These are phyloP conservation scores for Asterionellopsis glacialis DNA, from an alignment of 108 stramenopile species.

Conservation along the genomic window DNA sequence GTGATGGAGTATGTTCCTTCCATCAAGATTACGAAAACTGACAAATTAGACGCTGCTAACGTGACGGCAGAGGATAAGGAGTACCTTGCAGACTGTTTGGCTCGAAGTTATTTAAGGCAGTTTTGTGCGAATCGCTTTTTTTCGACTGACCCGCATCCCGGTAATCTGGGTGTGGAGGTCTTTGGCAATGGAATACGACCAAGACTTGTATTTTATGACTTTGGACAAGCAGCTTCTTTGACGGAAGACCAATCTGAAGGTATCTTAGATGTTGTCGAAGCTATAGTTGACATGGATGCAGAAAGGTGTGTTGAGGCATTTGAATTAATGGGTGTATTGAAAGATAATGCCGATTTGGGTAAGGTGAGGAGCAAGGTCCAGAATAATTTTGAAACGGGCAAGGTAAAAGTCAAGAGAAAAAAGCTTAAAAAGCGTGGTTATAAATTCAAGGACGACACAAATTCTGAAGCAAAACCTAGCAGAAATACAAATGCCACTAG, in stretches of 20 bases:
- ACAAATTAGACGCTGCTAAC: conserved; percentile 53
- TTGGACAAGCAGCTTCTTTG: conserved; percentile 79
- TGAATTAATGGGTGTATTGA: conserved; percentile 73
- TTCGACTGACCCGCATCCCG: conserved; percentile 81
- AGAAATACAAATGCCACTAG: not conserved
- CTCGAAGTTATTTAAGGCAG: conserved; percentile 71
- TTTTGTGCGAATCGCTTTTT: conserved; percentile 82
- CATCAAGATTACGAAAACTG: conserved; percentile 68
- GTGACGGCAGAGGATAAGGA: conserved; percentile 60
- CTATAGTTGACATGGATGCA: conserved; percentile 76
- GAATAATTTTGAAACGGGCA: conserved; percentile 76
- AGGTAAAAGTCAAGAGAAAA: conserved; percentile 50
- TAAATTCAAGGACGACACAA: conserved; percentile 16
- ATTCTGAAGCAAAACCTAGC: conserved; percentile 1
- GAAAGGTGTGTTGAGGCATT: conserved; percentile 69
- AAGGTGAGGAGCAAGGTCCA: conserved; percentile 67
- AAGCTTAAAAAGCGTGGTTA: conserved; percentile 29
- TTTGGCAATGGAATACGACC: conserved; percentile 35
- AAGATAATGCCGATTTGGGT: conserved; percentile 61
- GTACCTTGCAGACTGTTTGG: conserved; percentile 71
- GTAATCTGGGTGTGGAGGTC: conserved; percentile 78
- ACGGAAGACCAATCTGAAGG: conserved; percentile 63
- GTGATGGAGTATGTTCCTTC: conserved; percentile 84
- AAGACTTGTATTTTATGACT: conserved; percentile 81
- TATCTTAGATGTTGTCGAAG: conserved; percentile 78